phyloP scores from a whole-genome alignment of 2,329 filamentous ascomycete species.

The Reticulascus tulasneorum region DNA sequence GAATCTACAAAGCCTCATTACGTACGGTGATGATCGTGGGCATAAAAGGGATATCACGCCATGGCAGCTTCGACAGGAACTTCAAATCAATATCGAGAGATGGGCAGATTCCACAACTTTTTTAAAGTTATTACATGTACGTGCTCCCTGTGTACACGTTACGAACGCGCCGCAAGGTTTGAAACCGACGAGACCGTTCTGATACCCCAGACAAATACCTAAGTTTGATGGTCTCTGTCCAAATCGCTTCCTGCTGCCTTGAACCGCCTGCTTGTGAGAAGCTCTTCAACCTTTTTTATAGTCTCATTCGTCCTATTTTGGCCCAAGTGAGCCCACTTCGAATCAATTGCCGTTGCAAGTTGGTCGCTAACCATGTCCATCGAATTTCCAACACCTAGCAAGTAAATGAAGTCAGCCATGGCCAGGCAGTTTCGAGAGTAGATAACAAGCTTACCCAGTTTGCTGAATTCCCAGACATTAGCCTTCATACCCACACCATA shows the following conservation, averaged over 20 bases:
- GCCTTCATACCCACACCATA: slow-evolving; percentile 99
- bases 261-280: slow-evolving; percentile 50
- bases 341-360: slow-evolving; percentile 37
- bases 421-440: background rate
- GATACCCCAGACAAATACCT: too few relatives aligned
- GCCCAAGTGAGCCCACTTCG: slow-evolving; percentile 53
- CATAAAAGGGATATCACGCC: too few relatives aligned
- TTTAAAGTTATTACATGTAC: too few relatives aligned
- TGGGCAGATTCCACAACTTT: too few relatives aligned
- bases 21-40: too few relatives aligned
- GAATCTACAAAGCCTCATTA: too few relatives aligned
- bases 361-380: slow-evolving; percentile 47
- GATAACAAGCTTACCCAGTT: slow-evolving; percentile 45
- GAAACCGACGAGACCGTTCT: too few relatives aligned
- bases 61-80: too few relatives aligned
- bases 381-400: slow-evolving; percentile 43
- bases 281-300: slow-evolving; percentile 53
- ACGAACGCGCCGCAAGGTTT: too few relatives aligned
- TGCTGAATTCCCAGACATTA: slow-evolving; percentile 87
- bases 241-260: slow-evolving; percentile 15
- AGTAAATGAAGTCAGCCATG: slow-evolving; percentile 12
- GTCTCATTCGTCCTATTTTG: slow-evolving; percentile 47
- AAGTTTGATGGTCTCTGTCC: too few relatives aligned
- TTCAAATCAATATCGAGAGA: too few relatives aligned
- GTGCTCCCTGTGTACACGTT: too few relatives aligned